phyloP scores from a whole-genome alignment of 371 early-diverging fungal species.

The Coemansia sp. region DNA sequence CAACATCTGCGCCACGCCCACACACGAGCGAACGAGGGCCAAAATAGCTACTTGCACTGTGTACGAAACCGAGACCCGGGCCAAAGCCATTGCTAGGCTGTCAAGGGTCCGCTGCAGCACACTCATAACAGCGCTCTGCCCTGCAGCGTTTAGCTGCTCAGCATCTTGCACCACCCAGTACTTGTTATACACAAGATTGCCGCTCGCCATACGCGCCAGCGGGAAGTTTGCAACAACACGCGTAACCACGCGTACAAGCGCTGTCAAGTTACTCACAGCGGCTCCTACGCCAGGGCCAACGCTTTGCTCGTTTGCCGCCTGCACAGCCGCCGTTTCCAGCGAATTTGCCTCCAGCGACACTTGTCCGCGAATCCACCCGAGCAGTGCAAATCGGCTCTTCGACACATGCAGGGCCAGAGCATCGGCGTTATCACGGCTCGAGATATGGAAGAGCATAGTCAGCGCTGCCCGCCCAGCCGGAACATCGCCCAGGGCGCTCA shows the following conservation, averaged over 20 bases:
- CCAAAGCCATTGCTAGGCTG: background rate
- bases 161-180: slow-evolving; percentile 36
- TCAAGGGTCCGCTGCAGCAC: slow-evolving; percentile 12
- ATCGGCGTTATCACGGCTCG: slow-evolving; percentile 17
- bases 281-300: slow-evolving; percentile 10
- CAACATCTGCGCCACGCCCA: slow-evolving; percentile 13
- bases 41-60: background rate
- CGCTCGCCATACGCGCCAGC: slow-evolving; percentile 2
- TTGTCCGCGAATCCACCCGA: slow-evolving; percentile 43
- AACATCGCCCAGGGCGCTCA: slow-evolving; percentile 46
- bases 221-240: slow-evolving; percentile 37
- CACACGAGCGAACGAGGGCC: slow-evolving; percentile 21
- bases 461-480: slow-evolving; percentile 31
- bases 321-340: slow-evolving; percentile 4
- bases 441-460: slow-evolving; percentile 34
- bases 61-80: background rate
- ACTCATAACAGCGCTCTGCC: slow-evolving; percentile 20
- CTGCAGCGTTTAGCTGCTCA: slow-evolving; percentile 23
- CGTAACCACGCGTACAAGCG: slow-evolving; percentile 29
- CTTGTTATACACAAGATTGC: slow-evolving; percentile 7
- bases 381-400: slow-evolving; percentile 24
- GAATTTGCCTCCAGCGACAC: slow-evolving; percentile 28
- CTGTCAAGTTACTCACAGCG: slow-evolving; percentile 24
- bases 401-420: slow-evolving; percentile 26
- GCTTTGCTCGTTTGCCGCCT: background rate